phyloP scores from a whole-genome alignment of 2,329 filamentous ascomycete genomes.

The Cephalotrichum gorgonifer region DNA sequence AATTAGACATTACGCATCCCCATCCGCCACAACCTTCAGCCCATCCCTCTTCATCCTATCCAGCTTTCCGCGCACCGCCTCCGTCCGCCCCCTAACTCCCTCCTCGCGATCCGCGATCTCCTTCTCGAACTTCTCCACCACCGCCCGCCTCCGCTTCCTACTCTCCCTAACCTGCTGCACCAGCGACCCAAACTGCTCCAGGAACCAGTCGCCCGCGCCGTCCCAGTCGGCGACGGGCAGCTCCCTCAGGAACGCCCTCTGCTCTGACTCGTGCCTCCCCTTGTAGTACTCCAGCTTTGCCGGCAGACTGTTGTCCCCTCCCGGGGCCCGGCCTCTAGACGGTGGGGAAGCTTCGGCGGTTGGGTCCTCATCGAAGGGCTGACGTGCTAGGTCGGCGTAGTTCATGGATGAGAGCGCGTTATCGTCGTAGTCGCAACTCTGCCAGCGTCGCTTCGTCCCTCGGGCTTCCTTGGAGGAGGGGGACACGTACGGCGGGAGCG shows the following conservation, averaged over 20 bases:
- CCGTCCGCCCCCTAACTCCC: conserved; percentile 39
- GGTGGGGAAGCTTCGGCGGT: conserved; percentile 28
- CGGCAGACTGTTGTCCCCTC: conserved; percentile 28
- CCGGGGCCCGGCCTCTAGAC: conserved; percentile 13
- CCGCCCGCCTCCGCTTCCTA: conserved; percentile 36
- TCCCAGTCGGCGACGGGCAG: conserved; percentile 50
- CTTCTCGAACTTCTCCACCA: conserved; percentile 40
- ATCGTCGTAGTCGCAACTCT: conserved; percentile 46
- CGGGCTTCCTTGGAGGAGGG: conserved; percentile 11
- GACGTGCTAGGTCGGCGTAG: conserved; percentile 36
- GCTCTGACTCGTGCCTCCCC: conserved; percentile 31
- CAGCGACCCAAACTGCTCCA: conserved; percentile 40
- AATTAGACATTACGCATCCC: conserved; percentile 5
- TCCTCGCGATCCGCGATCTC: conserved; percentile 46
- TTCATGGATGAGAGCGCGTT: conserved; percentile 42
- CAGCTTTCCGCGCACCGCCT: conserved; percentile 45
- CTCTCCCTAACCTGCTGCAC: conserved; percentile 36
- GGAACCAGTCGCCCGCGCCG: conserved; percentile 48
- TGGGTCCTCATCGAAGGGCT: conserved; percentile 49
- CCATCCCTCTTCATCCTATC: conserved; percentile 45
- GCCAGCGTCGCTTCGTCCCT: conserved; percentile 28
- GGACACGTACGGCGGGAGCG: conserved; percentile 9
- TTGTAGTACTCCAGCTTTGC: conserved; percentile 41
- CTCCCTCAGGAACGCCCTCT: conserved; percentile 38
- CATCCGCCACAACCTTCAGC: conserved; percentile 40